Evolutionary conservation across 495 filamentous ascomycete genomes (phyloP).

Genomic region (Talaromyces trachyspermus): DNA sequence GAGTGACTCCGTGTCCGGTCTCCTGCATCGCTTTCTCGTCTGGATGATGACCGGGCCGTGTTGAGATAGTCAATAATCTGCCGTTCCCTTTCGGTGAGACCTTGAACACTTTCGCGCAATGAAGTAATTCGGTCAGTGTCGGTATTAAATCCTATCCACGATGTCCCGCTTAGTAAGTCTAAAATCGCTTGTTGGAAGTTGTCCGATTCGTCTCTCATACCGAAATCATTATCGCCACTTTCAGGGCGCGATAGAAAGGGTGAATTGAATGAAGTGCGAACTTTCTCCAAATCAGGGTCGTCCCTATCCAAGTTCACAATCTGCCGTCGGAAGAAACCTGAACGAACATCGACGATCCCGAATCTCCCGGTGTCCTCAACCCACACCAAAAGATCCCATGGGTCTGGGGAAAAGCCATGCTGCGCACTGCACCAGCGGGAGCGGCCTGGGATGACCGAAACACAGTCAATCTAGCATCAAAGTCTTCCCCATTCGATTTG

Average conservation of each 20-base stretch:
- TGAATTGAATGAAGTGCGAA: conserved; percentile 41
- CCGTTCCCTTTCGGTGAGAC: conserved; percentile 49
- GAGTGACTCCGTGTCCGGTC: conserved; percentile 28
- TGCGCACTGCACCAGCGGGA: conserved; percentile 69
- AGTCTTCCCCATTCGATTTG: conserved; percentile 28
- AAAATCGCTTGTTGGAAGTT: conserved; percentile 24
- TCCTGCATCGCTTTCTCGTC: conserved; percentile 26
- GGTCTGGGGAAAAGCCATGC: conserved; percentile 88
- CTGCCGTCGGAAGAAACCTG: conserved; percentile 68
- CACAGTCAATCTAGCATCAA: conserved; percentile 31
- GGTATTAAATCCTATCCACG: neutral
- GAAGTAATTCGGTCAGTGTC: conserved; percentile 13
- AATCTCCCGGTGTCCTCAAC: conserved; percentile 80
- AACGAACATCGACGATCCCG: conserved; percentile 77
- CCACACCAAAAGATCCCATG: conserved; percentile 90
- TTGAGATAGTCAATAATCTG: conserved; percentile 52
- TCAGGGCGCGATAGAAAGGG: conserved; percentile 25
- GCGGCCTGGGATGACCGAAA: conserved; percentile 52
- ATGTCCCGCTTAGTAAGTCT: conserved; percentile 21
- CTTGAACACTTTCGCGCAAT: conserved; percentile 34
- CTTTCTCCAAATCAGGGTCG: conserved; percentile 42
- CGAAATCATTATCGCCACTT: conserved; percentile 15
- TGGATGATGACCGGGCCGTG: conserved; percentile 34
- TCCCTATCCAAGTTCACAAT: conserved; percentile 56
- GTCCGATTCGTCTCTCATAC: conserved; percentile 16